Percentiles rank a stretch among this genome's conserved stretches.
Conservation (phyloP, 495 filamentous ascomycete species). For the Penicillium nucicola region DNA sequence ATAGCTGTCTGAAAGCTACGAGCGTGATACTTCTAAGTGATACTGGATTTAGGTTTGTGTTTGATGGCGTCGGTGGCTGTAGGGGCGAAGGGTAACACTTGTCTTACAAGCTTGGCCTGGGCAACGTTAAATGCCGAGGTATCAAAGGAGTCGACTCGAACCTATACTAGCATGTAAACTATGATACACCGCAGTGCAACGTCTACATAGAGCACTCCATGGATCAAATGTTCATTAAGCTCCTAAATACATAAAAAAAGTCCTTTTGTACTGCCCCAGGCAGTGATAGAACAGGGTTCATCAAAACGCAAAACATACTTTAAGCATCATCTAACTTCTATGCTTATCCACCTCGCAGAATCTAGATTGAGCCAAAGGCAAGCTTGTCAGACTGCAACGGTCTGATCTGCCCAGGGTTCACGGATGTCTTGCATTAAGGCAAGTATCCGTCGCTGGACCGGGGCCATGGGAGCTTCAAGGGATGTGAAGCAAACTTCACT, state of each 20-base stretch:
- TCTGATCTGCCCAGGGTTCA: neutral
- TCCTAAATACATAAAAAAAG: neutral
- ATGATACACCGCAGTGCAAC: no score
- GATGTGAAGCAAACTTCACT: no score
- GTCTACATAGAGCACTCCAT: no score
- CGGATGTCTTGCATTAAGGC: neutral
- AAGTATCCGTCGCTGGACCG: neutral
- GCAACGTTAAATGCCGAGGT: no score
- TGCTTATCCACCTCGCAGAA: neutral
- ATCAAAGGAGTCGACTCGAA: no score
- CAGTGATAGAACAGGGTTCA: neutral
- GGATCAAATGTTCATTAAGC: neutral
- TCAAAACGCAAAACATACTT: neutral
- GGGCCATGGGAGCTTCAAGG: no score
- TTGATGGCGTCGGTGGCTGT: neutral
- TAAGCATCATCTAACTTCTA: neutral
- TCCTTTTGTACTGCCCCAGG: neutral
- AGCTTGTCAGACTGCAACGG: no score
- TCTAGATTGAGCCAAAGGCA: neutral
- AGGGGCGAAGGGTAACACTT: neutral
- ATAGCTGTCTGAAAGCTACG: constrained; percentile 4
- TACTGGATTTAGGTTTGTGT: neutral
- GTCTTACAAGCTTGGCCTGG: neutral
- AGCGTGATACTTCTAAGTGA: no score
- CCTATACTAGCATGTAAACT: no score